Evolutionary conservation across 441 rosid species (phyloP), one percentile per base, ranked within the genome.

Genomic region (Gossypium schwendimanii): DNA sequence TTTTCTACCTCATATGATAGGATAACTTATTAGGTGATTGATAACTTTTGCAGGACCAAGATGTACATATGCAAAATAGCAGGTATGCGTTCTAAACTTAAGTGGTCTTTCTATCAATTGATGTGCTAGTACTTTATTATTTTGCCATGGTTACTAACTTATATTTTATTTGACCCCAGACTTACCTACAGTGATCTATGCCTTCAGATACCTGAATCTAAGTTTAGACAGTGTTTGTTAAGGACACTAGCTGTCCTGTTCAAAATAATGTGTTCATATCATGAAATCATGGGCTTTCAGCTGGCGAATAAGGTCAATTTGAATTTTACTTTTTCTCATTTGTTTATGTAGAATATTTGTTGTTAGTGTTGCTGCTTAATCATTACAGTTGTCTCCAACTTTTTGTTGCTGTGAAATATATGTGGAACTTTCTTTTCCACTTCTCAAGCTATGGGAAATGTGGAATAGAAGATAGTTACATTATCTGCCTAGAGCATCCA

Each of bases 171-270:
- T 70, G 54, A 57, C 85, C 84, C 68, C 97, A 96, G 99, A 81
- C 93, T 91, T 81, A 96, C 99, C 66, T 93, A 90, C 91, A 91
- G 99, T 81, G 99, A 96, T 84, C 88, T 96, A 74, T 91, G 99
- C 85, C 87, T 84, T 81, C 93, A 82, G 84, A 91, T 91, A 78
- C 97, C 98, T 62, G 99, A 96, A 83, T 84, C 98, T 81, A 91
- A 88, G 85, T 93, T 96, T 83, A 91, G 97, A 80, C 89, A 83
- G 75, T 90, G 97, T 86, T 80, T 96, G 73, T 85, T 96, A 81
- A 87, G 91, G 86, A 91, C 99, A 70, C 86, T 96, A 24, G 93
- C 93, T 53, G 86, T 86, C 74, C 82, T 93, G 24, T 96, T 91
- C 81, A 91, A 88, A 80, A 81, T 91, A 83, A 89, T 96, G 86